phyloP scores from a whole-genome alignment of 371 early-diverging fungal species.

The Rhizopus arrhizus region DNA sequence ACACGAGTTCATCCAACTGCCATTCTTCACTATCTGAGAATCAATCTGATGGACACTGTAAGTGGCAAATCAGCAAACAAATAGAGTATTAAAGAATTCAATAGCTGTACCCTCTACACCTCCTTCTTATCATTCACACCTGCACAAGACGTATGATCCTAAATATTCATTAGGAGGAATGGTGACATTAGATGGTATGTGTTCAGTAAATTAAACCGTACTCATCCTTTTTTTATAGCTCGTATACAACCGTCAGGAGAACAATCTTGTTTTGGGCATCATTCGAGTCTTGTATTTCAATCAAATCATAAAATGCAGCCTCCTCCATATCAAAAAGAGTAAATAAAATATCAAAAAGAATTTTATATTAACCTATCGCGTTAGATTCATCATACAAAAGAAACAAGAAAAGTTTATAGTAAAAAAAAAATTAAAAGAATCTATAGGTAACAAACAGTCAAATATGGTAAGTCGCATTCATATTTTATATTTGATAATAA shows the following conservation, averaged over 20 bases:
- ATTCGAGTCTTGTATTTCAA: not conserved
- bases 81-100: not conserved
- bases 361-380: too few species aligned
- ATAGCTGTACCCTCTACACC: constrained; percentile 1
- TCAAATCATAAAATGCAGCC: constrained; percentile 9
- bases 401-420: not conserved
- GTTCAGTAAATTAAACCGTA: not conserved
- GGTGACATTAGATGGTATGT: not conserved
- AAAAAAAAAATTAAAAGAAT: too few species aligned
- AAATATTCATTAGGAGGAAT: not conserved
- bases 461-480: not conserved
- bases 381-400: too few species aligned
- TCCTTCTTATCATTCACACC: not conserved
- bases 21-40: constrained; percentile 1
- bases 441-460: not conserved
- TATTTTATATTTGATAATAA: not conserved
- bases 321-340: constrained; percentile 9
- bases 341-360: not conserved
- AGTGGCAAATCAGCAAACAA: not conserved
- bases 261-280: constrained; percentile 1
- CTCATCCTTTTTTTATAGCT: not conserved
- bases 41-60: constrained; percentile 4
- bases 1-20: too few species aligned
- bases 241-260: not conserved
- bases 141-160: not conserved